Base-by-base conservation (phyloP, 108 stramenopile species). In the Cyclotella choctawhatcheeana region DNA sequence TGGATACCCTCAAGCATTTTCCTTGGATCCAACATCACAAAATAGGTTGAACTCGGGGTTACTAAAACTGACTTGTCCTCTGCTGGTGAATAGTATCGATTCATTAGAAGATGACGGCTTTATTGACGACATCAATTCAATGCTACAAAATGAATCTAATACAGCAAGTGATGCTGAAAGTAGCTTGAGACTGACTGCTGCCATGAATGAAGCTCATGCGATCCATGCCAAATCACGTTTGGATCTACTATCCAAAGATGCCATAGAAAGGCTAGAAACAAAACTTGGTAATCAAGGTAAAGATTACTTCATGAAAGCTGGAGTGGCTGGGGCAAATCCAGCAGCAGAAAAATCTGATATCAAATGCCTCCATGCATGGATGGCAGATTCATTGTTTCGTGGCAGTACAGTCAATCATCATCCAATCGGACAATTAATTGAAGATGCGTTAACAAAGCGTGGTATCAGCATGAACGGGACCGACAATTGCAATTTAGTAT, bases 301-400 rank as follows among this genome's bases (percentile, higher is more conserved):
- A 21, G 33, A 58, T 5, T 63, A 44, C 12, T 82, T 82, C 34
- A 33, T 76, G 71, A 43, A 44, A 1, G 45, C 81, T 1, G 79
- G 81, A 1, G 76, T 82, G 13, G 81, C 81, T 20, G 81, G 70
- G 1, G 63, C 81, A 0, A 76, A 51, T 24, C 64, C 65, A 55
- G 22, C 33, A 22, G 17, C 65, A 47, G 53, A 45, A 13, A 67
- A 59, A 35, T 27, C 44, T 33, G 81, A 82, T 72, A 64, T 82
- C 6, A 82, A 82, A 35, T 82, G 81, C 31, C 44, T 82, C 4
- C 81, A 82, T 72, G 81, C 81, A 0, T 82, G 81, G 81, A 34
- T 77, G 52, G 81, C 69, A 17, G 81, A 82, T 54, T 76, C 65
- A 44, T 61, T 82, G 0, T 82, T 82, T 72, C 16, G 40, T 58